Percentiles rank a stretch among this genome's conserved stretches.
These are phyloP conservation scores for Fusarium buharicum DNA, from an alignment of 2,329 filamentous ascomycete species.

Conservation along the genomic window DNA sequence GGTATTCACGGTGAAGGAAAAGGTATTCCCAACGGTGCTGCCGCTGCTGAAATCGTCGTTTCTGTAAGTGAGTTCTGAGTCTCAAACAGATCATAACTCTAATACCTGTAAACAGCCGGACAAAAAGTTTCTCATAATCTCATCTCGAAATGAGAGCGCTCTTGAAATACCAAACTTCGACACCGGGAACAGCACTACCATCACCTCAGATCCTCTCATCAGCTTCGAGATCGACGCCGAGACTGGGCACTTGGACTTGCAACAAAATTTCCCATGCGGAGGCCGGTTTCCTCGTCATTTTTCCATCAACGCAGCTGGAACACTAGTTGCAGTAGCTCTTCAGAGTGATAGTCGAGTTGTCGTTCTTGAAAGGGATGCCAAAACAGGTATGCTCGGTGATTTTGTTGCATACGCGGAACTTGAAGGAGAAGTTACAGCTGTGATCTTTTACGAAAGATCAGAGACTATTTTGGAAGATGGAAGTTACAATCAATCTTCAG, in stretches of 20 bases:
- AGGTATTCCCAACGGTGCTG: slow-evolving; percentile 54
- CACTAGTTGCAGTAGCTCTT: slow-evolving; percentile 72
- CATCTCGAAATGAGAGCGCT: slow-evolving; percentile 71
- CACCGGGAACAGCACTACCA: slow-evolving; percentile 53
- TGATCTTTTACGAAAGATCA: slow-evolving; percentile 58
- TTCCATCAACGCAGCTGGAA: slow-evolving; percentile 71
- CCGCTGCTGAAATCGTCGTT: slow-evolving; percentile 66
- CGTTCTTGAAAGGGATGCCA: slow-evolving; percentile 68
- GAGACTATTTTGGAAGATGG: neutral
- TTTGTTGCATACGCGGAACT: slow-evolving; percentile 57
- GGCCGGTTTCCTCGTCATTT: slow-evolving; percentile 75
- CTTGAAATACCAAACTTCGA: slow-evolving; percentile 61
- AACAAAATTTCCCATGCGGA: slow-evolving; percentile 70
- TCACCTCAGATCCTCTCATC: slow-evolving; percentile 72
- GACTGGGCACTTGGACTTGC: slow-evolving; percentile 65
- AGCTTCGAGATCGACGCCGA: slow-evolving; percentile 65
- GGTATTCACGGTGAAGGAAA: slow-evolving; percentile 59
- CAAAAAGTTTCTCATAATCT: slow-evolving; percentile 71
- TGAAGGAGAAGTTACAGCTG: slow-evolving; percentile 57
- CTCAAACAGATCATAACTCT: neutral
- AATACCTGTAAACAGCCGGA: slow-evolving; percentile 58
- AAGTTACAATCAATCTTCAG: slow-evolving; percentile 1
- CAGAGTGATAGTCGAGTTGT: slow-evolving; percentile 70
- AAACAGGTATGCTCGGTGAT: slow-evolving; percentile 65
- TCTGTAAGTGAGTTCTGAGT: slow-evolving; percentile 59